Conservation (phyloP, 2,329 filamentous ascomycete species). For the Clarireedia hainanense region DNA sequence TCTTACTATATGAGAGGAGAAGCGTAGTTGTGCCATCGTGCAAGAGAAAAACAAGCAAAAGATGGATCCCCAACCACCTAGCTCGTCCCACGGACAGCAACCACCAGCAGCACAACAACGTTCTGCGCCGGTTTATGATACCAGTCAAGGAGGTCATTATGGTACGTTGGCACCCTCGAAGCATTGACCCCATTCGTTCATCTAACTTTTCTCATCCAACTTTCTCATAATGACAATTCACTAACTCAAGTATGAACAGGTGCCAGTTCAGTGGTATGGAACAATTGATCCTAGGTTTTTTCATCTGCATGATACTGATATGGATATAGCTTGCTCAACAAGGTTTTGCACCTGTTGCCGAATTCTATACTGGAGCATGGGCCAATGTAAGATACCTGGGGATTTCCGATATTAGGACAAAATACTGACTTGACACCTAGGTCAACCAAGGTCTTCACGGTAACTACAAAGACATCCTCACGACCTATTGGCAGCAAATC, state of each 20-base stretch:
- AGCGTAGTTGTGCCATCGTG: background rate
- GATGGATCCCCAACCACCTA: constrained; percentile 49
- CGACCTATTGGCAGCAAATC: constrained; percentile 98
- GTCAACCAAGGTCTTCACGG: constrained; percentile 92
- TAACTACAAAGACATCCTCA: constrained; percentile 92
- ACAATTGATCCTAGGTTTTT: background rate
- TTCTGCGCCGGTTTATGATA: constrained; percentile 56
- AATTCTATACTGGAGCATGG: constrained; percentile 91
- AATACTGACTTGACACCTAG: constrained; percentile 37
- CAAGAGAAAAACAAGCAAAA: constrained; percentile 11
- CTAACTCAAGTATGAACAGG: constrained; percentile 37
- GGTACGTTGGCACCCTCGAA: constrained; percentile 41
- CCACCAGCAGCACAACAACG: constrained; percentile 36
- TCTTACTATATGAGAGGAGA: background rate
- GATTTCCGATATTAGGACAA: constrained; percentile 1
- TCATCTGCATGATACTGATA: constrained; percentile 18
- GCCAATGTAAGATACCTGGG: constrained; percentile 62
- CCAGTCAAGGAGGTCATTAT: constrained; percentile 68
- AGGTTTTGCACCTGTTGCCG: constrained; percentile 79
- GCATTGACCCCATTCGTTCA: background rate
- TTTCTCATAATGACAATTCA: constrained; percentile 11
- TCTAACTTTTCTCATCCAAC: background rate
- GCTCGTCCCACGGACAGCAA: constrained; percentile 42
- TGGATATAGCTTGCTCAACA: constrained; percentile 66
- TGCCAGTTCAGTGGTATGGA: constrained; percentile 59